These are phyloP conservation scores for Heliamphora exappendiculata DNA, from an alignment of 148 eudicot genomes.

Conservation along the genomic window DNA sequence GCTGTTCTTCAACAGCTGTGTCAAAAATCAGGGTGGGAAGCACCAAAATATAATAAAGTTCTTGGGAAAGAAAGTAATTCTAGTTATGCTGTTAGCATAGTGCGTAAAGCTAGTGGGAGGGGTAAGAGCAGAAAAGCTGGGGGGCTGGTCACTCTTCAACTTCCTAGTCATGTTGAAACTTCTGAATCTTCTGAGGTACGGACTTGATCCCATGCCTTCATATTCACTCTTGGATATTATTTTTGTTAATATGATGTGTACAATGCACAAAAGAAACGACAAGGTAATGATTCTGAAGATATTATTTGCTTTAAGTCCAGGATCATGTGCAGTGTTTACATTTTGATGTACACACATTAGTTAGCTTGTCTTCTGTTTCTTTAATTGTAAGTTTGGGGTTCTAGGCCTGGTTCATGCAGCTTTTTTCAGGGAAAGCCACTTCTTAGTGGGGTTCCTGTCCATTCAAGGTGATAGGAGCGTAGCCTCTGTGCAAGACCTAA, in stretches of 20 bases:
- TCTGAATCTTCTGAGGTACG: conserved; percentile 77
- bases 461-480: conserved; percentile 5
- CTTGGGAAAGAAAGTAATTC: conserved; percentile 45
- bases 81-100: conserved; percentile 59
- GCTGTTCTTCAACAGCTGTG: conserved; percentile 94
- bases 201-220: not conserved
- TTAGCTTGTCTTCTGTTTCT: conserved; percentile 1
- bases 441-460: not conserved
- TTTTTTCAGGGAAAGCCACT: not conserved
- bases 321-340: not conserved
- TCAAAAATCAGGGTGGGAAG: conserved; percentile 93
- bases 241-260: not conserved
- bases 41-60: conserved; percentile 76
- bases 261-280: not conserved
- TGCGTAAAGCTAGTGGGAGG: conserved; percentile 93
- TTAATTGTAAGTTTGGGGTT: not conserved
- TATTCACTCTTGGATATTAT: not conserved
- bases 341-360: not conserved
- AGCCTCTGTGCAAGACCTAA: not conserved
- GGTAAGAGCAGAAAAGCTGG: conserved; percentile 97
- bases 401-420: conserved; percentile 2
- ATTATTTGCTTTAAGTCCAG: not conserved
- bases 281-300: not conserved
- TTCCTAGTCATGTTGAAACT: conserved; percentile 52
- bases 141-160: conserved; percentile 73